Evolutionary conservation across 208 protist species (phyloP).

Genomic region (Phytomonas sp.): DNA sequence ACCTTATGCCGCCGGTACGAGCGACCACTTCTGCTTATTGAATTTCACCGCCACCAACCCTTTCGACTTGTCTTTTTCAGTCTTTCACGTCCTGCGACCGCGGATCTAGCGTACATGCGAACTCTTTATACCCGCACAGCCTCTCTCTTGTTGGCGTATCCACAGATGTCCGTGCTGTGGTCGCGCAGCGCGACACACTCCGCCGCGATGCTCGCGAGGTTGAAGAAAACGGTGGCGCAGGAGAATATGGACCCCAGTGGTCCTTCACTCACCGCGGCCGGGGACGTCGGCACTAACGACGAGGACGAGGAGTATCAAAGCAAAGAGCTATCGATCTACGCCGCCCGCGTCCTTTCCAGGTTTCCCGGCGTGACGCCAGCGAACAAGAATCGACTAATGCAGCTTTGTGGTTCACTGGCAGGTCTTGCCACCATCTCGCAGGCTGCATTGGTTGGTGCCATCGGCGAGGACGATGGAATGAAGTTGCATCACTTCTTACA

Average conservation of each 20-base stretch:
- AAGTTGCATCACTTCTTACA: slow-evolving; percentile 61
- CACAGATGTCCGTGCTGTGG: slow-evolving; percentile 62
- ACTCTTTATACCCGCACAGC: slow-evolving; percentile 52
- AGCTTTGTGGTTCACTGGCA: slow-evolving; percentile 57
- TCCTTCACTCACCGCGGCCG: slow-evolving; percentile 32
- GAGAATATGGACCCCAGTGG: slow-evolving; percentile 54
- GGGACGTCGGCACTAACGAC: slow-evolving; percentile 17
- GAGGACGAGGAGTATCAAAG: slow-evolving; percentile 18
- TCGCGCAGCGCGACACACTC: slow-evolving; percentile 65
- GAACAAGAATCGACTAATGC: slow-evolving; percentile 63
- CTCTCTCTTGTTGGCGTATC: slow-evolving; percentile 44
- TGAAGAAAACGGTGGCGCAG: slow-evolving; percentile 51
- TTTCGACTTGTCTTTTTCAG: slow-evolving; percentile 40
- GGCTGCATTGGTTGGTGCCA: slow-evolving; percentile 31
- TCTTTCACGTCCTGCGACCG: not conserved
- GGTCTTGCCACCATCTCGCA: slow-evolving; percentile 65
- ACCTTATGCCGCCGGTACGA: slow-evolving; percentile 51
- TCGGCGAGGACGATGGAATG: slow-evolving; percentile 38
- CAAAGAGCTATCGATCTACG: slow-evolving; percentile 46
- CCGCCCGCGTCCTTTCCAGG: slow-evolving; percentile 55
- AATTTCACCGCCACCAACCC: slow-evolving; percentile 52
- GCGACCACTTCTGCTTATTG: slow-evolving; percentile 61
- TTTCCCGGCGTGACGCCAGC: slow-evolving; percentile 64
- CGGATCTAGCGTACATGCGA: not conserved
- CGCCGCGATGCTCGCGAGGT: slow-evolving; percentile 47